Conservation (phyloP, 192 early-diverging fungal genomes). For the Entophlyctis luteolus region DNA sequence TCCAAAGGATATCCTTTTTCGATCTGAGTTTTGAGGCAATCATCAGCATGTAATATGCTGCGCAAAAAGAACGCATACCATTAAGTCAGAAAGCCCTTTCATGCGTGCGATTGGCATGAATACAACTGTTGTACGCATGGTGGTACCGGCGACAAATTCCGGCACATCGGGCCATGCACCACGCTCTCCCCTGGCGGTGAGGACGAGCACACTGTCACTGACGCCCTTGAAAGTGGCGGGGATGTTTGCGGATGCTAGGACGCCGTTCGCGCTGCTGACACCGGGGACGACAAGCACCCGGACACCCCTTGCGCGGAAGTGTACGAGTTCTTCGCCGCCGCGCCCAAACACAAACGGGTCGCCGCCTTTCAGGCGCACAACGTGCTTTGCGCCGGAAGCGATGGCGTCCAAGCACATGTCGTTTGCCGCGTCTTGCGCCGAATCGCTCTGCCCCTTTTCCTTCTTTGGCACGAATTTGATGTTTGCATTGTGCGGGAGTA, state of each 20-base stretch:
- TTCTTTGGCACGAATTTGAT: slow-evolving; percentile 64
- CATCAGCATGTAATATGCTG: no score
- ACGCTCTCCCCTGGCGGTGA: slow-evolving; percentile 65
- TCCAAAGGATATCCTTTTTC: slow-evolving; percentile 60
- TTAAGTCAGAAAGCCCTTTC: slow-evolving; percentile 55
- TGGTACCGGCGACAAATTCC: slow-evolving; percentile 38
- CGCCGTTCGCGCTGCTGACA: slow-evolving; percentile 72
- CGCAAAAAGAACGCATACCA: slow-evolving; percentile 44
- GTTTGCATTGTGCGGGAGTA: slow-evolving; percentile 60
- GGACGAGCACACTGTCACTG: slow-evolving; percentile 78
- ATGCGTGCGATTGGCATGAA: slow-evolving; percentile 82
- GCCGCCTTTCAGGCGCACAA: slow-evolving; percentile 88
- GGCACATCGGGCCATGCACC: slow-evolving; percentile 77
- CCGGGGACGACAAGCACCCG: slow-evolving; percentile 69
- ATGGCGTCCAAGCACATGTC: slow-evolving; percentile 71
- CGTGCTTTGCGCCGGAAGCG: slow-evolving; percentile 48
- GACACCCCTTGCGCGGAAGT: slow-evolving; percentile 67
- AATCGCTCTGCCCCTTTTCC: slow-evolving; percentile 61
- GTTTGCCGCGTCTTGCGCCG: slow-evolving; percentile 74
- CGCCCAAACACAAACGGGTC: slow-evolving; percentile 91
- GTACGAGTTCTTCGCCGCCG: slow-evolving; percentile 82
- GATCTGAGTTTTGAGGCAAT: neutral
- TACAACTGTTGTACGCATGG: slow-evolving; percentile 71
- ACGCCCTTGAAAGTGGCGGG: slow-evolving; percentile 87
- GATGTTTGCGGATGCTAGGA: slow-evolving; percentile 66